Evolutionary conservation across 1,139 yeast species (phyloP), one percentile per base, ranked within the genome.

Genomic region (Zygosaccharomyces pseudobailii): DNA sequence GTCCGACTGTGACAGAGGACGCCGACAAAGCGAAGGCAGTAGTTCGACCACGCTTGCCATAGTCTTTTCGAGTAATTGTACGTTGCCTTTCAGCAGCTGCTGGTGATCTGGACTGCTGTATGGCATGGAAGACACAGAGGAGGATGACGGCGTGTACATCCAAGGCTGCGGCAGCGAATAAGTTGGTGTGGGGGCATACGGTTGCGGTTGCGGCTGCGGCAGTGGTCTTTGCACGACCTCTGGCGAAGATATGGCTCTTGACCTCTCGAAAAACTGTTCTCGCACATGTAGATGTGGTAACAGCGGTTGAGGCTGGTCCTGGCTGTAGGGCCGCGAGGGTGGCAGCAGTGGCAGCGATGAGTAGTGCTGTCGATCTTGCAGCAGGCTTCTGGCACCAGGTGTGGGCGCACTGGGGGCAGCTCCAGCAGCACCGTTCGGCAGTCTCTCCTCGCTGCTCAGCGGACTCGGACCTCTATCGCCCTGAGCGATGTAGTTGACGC

Each of bases 401-500:
- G 10, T n/a, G 35, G 21, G 35, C 10, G 10, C 19, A 19, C 35
- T 9, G 10, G 19, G 35, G 6, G 35, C 21, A 17, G 17, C 17
- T 21, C 27, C 23, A n/a, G n/a, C 24, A 13, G 10, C 4, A 7
- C 24, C 27, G 23, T 13, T 34, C 37, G 37, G 37, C 24, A n/a
- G 23, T 23, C 27, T 21, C 23, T 34, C 27, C 19, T 23, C 27
- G 24, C 28, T 22, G 23, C 43, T 31, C 8, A 32, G 19, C 28
- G 43, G 36, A n/a, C 36, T 30, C 6, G 37, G 13, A 21, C 36
- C 35, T 17, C 43, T 33, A 17, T 33, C 36, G 20, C 52, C 32
- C 32, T 38, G 41, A 7, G 41, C 27, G 28, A 56, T 51, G 37
- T 55, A 57, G 48, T 51, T 55, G 8, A 58, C 55, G 31, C 60